Evolutionary conservation across 2,329 filamentous ascomycete genomes (phyloP).

Genomic region (Nothomitra cinnamomea): DNA sequence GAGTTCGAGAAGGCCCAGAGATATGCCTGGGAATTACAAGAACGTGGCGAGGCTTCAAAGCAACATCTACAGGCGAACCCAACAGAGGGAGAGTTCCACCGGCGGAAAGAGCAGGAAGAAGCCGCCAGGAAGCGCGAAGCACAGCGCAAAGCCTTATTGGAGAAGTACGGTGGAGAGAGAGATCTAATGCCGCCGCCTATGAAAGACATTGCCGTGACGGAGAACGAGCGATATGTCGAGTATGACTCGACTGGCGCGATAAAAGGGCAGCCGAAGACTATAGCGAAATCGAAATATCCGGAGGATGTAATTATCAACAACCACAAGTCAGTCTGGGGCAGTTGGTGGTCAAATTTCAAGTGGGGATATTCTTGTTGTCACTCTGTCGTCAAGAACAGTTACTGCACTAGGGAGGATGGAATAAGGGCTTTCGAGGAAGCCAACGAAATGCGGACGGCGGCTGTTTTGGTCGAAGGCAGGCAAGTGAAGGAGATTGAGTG

Average conservation of each 20-base stretch:
- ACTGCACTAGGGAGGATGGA: conserved; percentile 86
- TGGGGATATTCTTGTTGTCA: conserved; percentile 97
- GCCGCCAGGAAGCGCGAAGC: conserved; percentile 50
- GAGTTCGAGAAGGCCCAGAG: conserved; percentile 81
- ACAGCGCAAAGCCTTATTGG: conserved; percentile 51
- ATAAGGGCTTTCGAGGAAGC: conserved; percentile 65
- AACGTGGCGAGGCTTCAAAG: conserved; percentile 58
- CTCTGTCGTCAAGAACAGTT: conserved; percentile 87
- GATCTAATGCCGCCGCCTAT: conserved; percentile 43
- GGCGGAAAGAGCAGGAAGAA: conserved; percentile 65
- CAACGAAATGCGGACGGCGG: conserved; percentile 38
- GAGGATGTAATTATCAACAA: conserved; percentile 85
- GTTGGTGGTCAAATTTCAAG: conserved; percentile 89
- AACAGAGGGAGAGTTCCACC: conserved; percentile 71
- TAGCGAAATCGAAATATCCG: conserved; percentile 74
- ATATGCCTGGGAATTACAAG: conserved; percentile 92
- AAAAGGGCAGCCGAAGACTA: conserved; percentile 66
- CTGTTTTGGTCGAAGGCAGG: conserved; percentile 22
- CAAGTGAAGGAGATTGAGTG: not conserved
- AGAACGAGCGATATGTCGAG: conserved; percentile 79
- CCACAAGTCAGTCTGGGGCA: conserved; percentile 84
- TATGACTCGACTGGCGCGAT: conserved; percentile 83
- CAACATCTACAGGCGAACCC: conserved; percentile 92
- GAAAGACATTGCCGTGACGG: conserved; percentile 50
- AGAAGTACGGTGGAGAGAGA: conserved; percentile 66